These are phyloP conservation scores for maize (Zea mays) DNA, from an alignment of 176 grass and related monocot species.

Conservation along the genomic window Zm-B73-REFERENCE-NAM-5.0 NC_050100.1:113801001-113801500, in stretches of 20 bases:
- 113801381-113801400: background rate
- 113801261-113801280: background rate
- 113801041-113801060: background rate
- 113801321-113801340: background rate
- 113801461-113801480: background rate
- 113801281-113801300: background rate
- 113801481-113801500: background rate
- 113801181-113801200: slow-evolving; percentile 92
- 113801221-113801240: background rate
- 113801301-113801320: background rate
- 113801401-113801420: too few relatives aligned
- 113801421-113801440: background rate
- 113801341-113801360: background rate
- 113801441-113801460: background rate
- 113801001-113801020: background rate
- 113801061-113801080: background rate
- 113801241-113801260: background rate
- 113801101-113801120: slow-evolving; percentile 77
- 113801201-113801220: too few relatives aligned
- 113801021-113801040: background rate
- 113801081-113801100: background rate
- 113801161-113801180: slow-evolving; percentile 98
- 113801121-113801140: slow-evolving; percentile 98
- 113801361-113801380: background rate
- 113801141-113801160: slow-evolving; percentile 99